These are phyloP conservation scores for Claviceps purpurea DNA, from an alignment of 2,329 filamentous ascomycete species.

Conservation along the genomic window DNA sequence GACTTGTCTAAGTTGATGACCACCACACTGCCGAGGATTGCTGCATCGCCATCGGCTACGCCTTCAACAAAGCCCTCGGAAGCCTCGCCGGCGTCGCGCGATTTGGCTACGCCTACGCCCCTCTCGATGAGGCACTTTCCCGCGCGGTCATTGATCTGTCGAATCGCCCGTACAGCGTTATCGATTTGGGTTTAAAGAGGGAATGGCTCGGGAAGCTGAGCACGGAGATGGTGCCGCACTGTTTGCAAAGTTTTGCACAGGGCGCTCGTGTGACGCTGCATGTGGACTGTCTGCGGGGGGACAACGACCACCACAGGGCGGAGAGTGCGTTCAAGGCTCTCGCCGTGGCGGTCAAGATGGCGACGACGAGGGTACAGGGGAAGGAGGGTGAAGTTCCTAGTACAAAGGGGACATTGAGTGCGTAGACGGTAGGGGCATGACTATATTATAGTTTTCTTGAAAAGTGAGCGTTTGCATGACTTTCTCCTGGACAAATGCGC, in stretches of 20 bases:
- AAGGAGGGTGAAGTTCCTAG: constrained; percentile 88
- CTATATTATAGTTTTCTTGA: background rate
- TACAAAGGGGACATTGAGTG: constrained; percentile 81
- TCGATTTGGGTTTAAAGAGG: constrained; percentile 71
- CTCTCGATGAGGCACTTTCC: constrained; percentile 88
- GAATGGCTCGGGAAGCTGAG: constrained; percentile 91
- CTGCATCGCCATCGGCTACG: constrained; percentile 76
- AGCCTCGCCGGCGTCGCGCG: constrained; percentile 69
- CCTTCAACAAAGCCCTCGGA: constrained; percentile 71
- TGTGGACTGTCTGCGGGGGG: constrained; percentile 79
- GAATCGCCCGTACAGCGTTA: constrained; percentile 75
- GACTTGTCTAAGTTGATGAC: constrained; percentile 65
- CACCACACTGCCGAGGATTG: constrained; percentile 97
- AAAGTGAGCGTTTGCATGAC: too few relatives aligned
- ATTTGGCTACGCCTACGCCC: constrained; percentile 84
- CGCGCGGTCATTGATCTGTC: constrained; percentile 90
- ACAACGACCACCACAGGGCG: constrained; percentile 91
- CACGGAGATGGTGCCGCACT: constrained; percentile 96
- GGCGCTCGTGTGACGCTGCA: constrained; percentile 85
- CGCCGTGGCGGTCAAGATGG: constrained; percentile 70
- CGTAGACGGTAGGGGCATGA: constrained; percentile 20
- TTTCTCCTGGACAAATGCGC: too few relatives aligned
- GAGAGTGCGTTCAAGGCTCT: constrained; percentile 97
- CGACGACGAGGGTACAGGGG: constrained; percentile 60
- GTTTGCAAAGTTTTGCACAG: constrained; percentile 86